A percentile compares a stretch with the other conserved stretches of the same genome.
phyloP scores from a whole-genome alignment of 257 asterid species.

The Dorcoceras hygrometricum region DNA sequence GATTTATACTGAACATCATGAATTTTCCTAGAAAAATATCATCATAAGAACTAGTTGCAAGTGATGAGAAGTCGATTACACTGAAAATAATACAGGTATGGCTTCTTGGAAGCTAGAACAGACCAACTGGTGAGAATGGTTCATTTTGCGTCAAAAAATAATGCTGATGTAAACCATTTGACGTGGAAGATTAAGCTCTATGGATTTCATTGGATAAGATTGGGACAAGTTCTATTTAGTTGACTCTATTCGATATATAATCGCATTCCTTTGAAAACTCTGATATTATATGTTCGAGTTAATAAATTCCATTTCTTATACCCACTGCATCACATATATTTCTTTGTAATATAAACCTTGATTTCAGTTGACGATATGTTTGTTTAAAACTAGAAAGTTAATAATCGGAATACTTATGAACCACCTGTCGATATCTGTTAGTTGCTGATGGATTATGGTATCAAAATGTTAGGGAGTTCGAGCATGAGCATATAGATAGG shows the following conservation, averaged over 20 bases:
- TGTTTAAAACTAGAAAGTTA: neutral
- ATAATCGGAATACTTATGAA: neutral
- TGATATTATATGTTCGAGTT: neutral
- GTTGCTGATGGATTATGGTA: neutral
- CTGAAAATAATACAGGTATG: neutral
- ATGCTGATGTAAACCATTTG: neutral
- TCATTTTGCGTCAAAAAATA: no score
- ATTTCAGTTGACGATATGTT: neutral
- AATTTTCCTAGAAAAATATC: neutral
- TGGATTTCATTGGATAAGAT: neutral
- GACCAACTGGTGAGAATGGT: neutral
- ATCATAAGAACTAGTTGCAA: no score
- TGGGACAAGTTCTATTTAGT: neutral
- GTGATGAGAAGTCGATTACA: neutral
- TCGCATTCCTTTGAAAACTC: neutral
- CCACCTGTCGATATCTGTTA: neutral
- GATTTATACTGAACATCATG: no score
- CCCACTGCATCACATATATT: neutral
- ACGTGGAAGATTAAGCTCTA: neutral
- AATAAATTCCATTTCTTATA: neutral
- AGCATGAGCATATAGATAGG: no score
- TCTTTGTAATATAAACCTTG: neutral
- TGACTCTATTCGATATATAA: no score
- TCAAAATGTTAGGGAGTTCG: no score
- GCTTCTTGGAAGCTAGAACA: neutral